phyloP scores from a whole-genome alignment of 192 early-diverging fungal genomes.

The Jimgerdemannia lactiflua region DNA sequence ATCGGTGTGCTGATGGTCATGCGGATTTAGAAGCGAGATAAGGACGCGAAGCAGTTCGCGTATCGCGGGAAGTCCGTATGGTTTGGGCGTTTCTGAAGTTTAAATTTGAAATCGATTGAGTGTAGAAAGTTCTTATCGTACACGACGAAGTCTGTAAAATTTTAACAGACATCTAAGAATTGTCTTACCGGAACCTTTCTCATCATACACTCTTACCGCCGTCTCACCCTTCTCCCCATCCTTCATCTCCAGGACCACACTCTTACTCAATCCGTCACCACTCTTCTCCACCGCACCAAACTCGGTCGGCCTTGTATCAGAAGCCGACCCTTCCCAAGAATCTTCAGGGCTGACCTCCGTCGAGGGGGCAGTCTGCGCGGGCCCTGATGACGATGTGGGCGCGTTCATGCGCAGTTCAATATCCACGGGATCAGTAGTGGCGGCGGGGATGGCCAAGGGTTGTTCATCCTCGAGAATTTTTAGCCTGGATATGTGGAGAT shows the following conservation, averaged over 20 bases:
- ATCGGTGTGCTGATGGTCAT: conserved; percentile 90
- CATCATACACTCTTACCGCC: background rate
- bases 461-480: background rate
- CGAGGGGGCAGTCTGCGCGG: background rate
- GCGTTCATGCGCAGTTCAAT: background rate
- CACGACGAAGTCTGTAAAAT: no score
- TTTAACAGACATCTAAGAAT: no score
- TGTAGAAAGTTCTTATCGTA: no score
- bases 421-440: background rate
- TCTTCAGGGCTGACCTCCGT: background rate
- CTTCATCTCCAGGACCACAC: background rate
- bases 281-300: background rate
- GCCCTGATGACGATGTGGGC: background rate
- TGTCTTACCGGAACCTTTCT: background rate
- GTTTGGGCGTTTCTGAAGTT: conserved; percentile 24
- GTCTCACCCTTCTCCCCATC: background rate
- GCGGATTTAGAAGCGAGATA: conserved; percentile 86
- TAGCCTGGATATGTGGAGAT: background rate
- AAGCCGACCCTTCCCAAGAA: background rate
- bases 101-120: no score
- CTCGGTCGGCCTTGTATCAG: background rate
- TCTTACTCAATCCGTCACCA: background rate
- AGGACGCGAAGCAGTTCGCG: conserved; percentile 89
- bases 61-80: conserved; percentile 85
- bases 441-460: background rate